Conservation (phyloP, 768 basidiomycete species). For the Leccinum aurantiacum region DNA sequence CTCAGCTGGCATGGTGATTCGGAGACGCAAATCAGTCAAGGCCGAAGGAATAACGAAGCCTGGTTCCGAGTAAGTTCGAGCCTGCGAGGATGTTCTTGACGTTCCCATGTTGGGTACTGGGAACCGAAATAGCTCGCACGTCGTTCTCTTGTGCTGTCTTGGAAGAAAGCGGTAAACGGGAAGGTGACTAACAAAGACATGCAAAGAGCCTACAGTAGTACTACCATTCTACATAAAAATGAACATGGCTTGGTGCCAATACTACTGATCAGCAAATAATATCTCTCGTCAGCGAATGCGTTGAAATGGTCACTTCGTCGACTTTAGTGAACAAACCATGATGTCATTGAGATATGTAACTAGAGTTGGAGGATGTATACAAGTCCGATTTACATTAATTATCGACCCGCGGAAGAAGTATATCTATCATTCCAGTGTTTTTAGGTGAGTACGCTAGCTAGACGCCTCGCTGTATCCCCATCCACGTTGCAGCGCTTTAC, state of each 20-base stretch:
- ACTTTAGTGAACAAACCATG: not conserved
- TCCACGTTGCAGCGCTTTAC: conserved; percentile 32
- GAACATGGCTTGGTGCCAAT: too few relatives aligned
- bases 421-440: not conserved
- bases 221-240: too few relatives aligned
- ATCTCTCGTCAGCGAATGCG: too few relatives aligned
- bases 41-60: conserved; percentile 40
- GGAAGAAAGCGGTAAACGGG: not conserved
- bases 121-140: conserved; percentile 16
- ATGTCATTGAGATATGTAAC: not conserved
- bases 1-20: conserved; percentile 11
- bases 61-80: conserved; percentile 41
- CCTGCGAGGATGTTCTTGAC: conserved; percentile 47
- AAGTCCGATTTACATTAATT: not conserved
- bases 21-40: conserved; percentile 23
- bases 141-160: not conserved
- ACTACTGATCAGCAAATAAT: too few relatives aligned
- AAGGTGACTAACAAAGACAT: not conserved
- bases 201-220: too few relatives aligned
- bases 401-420: not conserved
- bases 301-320: not conserved
- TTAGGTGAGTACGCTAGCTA: conserved; percentile 16
- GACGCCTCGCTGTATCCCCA: conserved; percentile 24
- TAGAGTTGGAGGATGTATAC: not conserved
- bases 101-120: conserved; percentile 24